phyloP scores from a whole-genome alignment of 768 basidiomycete genomes.

The Aureoboletus auriporus region DNA sequence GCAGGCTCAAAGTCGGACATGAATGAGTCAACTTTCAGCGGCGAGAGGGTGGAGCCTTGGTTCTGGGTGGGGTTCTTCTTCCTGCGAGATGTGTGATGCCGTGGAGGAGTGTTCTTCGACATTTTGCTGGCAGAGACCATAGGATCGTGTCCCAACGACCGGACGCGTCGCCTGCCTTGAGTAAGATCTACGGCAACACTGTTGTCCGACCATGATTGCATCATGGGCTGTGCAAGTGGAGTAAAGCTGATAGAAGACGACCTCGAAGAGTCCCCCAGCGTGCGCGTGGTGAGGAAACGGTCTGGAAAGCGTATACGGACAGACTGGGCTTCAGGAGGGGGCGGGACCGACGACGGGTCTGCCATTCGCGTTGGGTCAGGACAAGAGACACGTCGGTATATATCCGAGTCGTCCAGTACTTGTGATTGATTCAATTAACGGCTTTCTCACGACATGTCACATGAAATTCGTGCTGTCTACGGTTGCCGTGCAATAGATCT shows the following conservation, averaged over 20 bases:
- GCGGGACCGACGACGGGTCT: constrained; percentile 17
- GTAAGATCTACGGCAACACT: constrained; percentile 4
- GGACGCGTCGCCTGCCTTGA: constrained; percentile 19
- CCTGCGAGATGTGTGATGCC: constrained; percentile 16
- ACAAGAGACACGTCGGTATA: background rate
- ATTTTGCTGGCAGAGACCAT: constrained; percentile 8
- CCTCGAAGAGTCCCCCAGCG: constrained; percentile 27
- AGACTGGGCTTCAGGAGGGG: constrained; percentile 9
- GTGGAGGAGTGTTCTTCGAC: constrained; percentile 14
- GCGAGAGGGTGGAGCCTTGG: constrained; percentile 13
- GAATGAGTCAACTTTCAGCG: constrained; percentile 24
- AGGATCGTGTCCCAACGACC: constrained; percentile 19
- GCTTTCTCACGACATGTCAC: constrained; percentile 16
- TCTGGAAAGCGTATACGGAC: constrained; percentile 35
- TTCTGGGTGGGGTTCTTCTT: constrained; percentile 16
- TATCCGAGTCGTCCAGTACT: background rate
- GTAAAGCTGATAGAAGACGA: constrained; percentile 27
- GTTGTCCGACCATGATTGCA: constrained; percentile 12
- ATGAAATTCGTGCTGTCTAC: constrained; percentile 3
- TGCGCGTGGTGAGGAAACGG: constrained; percentile 24
- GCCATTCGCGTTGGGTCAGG: constrained; percentile 22
- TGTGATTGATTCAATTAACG: background rate
- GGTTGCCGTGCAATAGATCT: constrained; percentile 8
- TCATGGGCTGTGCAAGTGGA: constrained; percentile 12
- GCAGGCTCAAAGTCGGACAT: constrained; percentile 35